Conservation (phyloP, 1,284 basidiomycete genomes). For the Bjerkandera adusta region DNA sequence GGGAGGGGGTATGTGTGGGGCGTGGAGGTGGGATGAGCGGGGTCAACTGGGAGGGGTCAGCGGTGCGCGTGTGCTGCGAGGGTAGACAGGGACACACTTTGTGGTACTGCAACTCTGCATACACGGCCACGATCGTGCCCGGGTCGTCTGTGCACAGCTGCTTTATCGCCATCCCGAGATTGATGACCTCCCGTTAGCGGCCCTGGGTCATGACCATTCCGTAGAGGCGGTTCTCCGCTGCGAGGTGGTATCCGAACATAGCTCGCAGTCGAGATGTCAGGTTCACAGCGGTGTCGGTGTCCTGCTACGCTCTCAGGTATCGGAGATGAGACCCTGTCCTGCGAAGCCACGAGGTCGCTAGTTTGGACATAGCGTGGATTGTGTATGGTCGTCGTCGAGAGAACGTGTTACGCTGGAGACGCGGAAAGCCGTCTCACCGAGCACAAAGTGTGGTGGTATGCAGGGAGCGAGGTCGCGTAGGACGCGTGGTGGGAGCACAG, state of each 20-base stretch:
- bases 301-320: too few species aligned
- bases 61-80: not conserved
- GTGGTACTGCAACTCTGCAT: slow-evolving; percentile 69
- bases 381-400: too few species aligned
- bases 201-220: slow-evolving; percentile 84
- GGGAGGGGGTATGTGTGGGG: too few species aligned
- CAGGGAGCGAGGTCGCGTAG: too few species aligned
- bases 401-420: too few species aligned
- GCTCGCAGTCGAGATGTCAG: slow-evolving; percentile 61
- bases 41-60: slow-evolving; percentile 49
- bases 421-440: too few species aligned
- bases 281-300: slow-evolving; percentile 49
- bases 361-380: too few species aligned
- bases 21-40: too few species aligned
- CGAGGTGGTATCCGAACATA: slow-evolving; percentile 77
- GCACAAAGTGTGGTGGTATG: too few species aligned
- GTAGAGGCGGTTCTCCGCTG: slow-evolving; percentile 63
- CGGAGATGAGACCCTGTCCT: too few species aligned
- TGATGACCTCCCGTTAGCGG: slow-evolving; percentile 65
- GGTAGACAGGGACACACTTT: slow-evolving; percentile 46
- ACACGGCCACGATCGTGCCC: slow-evolving; percentile 54
- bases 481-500: too few species aligned
- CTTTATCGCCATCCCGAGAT: slow-evolving; percentile 75
- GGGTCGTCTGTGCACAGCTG: slow-evolving; percentile 58
- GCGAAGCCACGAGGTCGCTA: too few species aligned